Evolutionary conservation across 306 rosid genomes (phyloP).

Genomic region (Quercus wislizeni): DNA sequence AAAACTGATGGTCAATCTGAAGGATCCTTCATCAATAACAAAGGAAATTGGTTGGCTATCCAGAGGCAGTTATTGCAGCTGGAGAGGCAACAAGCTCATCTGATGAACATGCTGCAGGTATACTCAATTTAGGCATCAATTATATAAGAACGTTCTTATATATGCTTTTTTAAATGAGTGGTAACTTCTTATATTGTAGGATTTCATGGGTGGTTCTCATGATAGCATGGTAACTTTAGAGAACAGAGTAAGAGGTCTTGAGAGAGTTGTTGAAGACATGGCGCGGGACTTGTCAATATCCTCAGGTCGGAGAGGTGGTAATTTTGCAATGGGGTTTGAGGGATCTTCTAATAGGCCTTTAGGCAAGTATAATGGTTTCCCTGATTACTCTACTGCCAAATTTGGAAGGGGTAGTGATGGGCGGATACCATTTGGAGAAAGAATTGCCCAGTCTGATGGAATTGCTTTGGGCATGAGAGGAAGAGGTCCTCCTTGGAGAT

Average conservation of each 20-base stretch:
- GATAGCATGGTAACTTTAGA: slow-evolving; percentile 93
- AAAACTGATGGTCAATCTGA: slow-evolving; percentile 82
- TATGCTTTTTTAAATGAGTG: slow-evolving; percentile 15
- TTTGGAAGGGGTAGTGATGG: slow-evolving; percentile 87
- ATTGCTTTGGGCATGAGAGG: slow-evolving; percentile 67
- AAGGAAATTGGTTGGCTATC: slow-evolving; percentile 93
- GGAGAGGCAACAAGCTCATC: slow-evolving; percentile 95
- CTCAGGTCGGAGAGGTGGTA: slow-evolving; percentile 76
- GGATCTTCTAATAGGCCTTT: slow-evolving; percentile 69
- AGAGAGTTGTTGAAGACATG: slow-evolving; percentile 97
- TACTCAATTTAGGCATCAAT: slow-evolving; percentile 14
- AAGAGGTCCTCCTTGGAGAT: slow-evolving; percentile 80
- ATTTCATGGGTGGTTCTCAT: slow-evolving; percentile 99
- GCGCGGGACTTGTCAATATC: slow-evolving; percentile 84
- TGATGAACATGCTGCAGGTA: slow-evolving; percentile 99
- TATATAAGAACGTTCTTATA: slow-evolving; percentile 9
- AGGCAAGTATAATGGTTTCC: slow-evolving; percentile 77
- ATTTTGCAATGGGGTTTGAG: slow-evolving; percentile 70
- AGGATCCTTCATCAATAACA: slow-evolving; percentile 68
- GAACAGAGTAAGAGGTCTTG: slow-evolving; percentile 96
- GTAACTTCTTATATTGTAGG: slow-evolving; percentile 53
- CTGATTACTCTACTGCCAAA: slow-evolving; percentile 68
- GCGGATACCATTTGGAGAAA: slow-evolving; percentile 61
- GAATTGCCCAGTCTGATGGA: slow-evolving; percentile 79
- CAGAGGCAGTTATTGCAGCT: slow-evolving; percentile 89